These are phyloP conservation scores for Phytopythium chamaehyphon DNA, from an alignment of 352 stramenopile genomes.

Conservation along the genomic window DNA sequence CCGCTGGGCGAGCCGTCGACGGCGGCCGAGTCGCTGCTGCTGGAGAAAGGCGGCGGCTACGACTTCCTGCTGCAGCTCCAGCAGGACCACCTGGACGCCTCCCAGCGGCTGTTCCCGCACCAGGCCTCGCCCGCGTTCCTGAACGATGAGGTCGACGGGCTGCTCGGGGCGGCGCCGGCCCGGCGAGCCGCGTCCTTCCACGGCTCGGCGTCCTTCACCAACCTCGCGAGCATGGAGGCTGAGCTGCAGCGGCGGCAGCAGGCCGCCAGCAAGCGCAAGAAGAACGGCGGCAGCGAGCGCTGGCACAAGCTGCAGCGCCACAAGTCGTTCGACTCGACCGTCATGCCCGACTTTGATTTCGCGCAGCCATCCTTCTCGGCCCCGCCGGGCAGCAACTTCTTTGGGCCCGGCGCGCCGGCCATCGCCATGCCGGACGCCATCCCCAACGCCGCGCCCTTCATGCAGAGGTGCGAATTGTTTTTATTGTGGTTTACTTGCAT, in stretches of 20 bases:
- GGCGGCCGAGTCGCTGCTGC: conserved; percentile 23
- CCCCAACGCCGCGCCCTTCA: conserved; percentile 15
- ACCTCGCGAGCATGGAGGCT: conserved; percentile 65
- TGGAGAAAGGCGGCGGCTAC: conserved; percentile 40
- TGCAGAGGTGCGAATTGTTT: conserved; percentile 27
- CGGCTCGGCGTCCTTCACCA: conserved; percentile 70
- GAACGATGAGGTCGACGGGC: conserved; percentile 22
- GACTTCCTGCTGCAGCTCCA: conserved; percentile 63
- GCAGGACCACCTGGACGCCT: conserved; percentile 38
- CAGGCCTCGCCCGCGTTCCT: conserved; percentile 22
- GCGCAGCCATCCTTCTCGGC: conserved; percentile 15
- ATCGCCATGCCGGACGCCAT: background rate
- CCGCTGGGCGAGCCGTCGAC: too few species aligned
- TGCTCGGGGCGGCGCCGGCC: conserved; percentile 6
- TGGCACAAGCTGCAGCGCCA: conserved; percentile 66
- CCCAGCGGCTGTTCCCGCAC: conserved; percentile 46
- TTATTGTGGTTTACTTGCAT: background rate
- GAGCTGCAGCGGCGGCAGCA: conserved; percentile 44
- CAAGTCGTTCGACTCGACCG: conserved; percentile 63
- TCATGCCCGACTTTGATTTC: conserved; percentile 22
- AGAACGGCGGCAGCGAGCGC: conserved; percentile 39
- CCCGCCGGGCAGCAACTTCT: conserved; percentile 24
- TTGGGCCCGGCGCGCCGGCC: conserved; percentile 1
- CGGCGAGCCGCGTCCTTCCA: conserved; percentile 34
- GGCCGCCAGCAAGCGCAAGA: conserved; percentile 63